A percentile compares a stretch with the other conserved stretches of the same genome.
Conservation (phyloP, 345 rosid genomes). For the Dipteronia dyeriana region DNA sequence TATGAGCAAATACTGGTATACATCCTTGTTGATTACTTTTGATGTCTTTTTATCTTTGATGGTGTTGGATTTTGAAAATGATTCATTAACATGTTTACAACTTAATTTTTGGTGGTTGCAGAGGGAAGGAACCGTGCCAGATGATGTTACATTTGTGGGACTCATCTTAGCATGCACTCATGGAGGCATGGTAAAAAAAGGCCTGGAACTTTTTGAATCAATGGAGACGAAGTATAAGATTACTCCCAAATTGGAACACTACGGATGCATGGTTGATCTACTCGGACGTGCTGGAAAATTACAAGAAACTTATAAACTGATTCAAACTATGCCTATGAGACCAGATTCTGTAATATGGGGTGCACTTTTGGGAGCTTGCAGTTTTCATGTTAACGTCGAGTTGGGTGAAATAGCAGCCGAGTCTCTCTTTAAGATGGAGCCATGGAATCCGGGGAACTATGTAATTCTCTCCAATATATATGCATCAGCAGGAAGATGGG, state of each 20-base stretch:
- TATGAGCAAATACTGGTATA: constrained; percentile 70
- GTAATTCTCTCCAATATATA: constrained; percentile 76
- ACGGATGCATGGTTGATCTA: constrained; percentile 87
- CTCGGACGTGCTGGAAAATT: constrained; percentile 77
- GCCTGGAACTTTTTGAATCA: constrained; percentile 51
- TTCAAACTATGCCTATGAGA: constrained; percentile 66
- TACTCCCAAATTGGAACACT: constrained; percentile 73
- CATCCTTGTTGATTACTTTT: constrained; percentile 3
- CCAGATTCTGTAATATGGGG: constrained; percentile 88
- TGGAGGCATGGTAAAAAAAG: constrained; percentile 62
- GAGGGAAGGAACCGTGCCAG: constrained; percentile 57
- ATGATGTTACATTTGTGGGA: constrained; percentile 79
- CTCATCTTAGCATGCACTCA: constrained; percentile 81
- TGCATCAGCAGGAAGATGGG: constrained; percentile 58
- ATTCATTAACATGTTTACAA: background rate
- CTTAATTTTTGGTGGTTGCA: constrained; percentile 20
- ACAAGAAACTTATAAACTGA: constrained; percentile 61
- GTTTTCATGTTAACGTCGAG: constrained; percentile 64
- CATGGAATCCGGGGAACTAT: constrained; percentile 76
- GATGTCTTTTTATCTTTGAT: background rate
- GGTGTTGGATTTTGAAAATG: background rate
- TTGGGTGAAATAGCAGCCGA: constrained; percentile 70
- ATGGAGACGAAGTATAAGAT: constrained; percentile 46
- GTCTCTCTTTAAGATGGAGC: constrained; percentile 64
- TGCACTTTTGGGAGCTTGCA: constrained; percentile 79